Conservation (phyloP, 257 asterid species). For the Anisodus acutangulus region DNA sequence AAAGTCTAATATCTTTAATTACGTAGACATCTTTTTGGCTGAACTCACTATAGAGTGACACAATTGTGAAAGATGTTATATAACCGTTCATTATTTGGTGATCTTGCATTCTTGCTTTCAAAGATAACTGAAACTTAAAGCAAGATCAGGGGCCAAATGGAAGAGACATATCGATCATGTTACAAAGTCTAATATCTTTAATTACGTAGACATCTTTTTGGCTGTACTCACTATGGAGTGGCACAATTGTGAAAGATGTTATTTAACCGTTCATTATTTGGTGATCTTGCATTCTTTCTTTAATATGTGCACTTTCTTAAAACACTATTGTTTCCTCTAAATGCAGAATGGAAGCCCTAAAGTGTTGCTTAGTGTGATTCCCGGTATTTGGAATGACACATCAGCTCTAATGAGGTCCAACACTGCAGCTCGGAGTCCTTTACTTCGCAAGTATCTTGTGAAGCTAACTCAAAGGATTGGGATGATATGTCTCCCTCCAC, state of each 20-base stretch:
- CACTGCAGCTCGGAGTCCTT: slow-evolving; percentile 78
- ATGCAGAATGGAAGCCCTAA: slow-evolving; percentile 80
- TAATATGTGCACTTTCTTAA: not conserved
- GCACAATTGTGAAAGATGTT: not conserved
- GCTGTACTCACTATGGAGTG: not conserved
- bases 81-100: slow-evolving; percentile 1
- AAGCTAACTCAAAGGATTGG: slow-evolving; percentile 90
- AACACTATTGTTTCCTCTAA: slow-evolving; percentile 26
- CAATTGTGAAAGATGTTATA: not conserved
- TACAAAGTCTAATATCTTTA: not conserved
- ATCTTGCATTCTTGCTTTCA: not conserved
- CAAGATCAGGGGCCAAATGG: not conserved
- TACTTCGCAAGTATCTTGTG: slow-evolving; percentile 89
- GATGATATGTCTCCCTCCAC: slow-evolving; percentile 79
- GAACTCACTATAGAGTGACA: not conserved
- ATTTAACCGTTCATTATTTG: not conserved
- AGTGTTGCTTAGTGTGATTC: slow-evolving; percentile 64
- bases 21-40: not conserved
- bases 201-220: not conserved
- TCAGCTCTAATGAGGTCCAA: slow-evolving; percentile 68
- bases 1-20: not conserved
- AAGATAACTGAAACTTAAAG: too few relatives aligned
- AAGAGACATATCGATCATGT: not conserved
- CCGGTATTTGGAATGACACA: slow-evolving; percentile 72
- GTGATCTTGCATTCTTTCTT: slow-evolving; percentile 3